Evolutionary conservation across 1,284 basidiomycete species (phyloP), one percentile per base, ranked within the genome.

Genomic region (Microbotryomycetes sp.): DNA sequence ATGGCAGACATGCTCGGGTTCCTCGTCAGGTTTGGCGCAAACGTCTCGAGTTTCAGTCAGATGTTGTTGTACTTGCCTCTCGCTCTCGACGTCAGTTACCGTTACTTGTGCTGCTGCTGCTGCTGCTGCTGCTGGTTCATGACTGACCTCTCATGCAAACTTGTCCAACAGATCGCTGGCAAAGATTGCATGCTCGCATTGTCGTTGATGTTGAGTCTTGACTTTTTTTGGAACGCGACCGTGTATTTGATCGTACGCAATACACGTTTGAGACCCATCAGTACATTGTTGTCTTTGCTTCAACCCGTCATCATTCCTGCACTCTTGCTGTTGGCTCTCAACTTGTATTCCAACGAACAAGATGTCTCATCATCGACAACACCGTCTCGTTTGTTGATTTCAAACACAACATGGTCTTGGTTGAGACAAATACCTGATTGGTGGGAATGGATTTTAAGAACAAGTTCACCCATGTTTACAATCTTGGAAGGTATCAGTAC

Each of bases 21-120:
- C 31, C 51, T 19, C 14, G 16, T 53, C 22, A 14, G 16, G 6
- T 22, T 19, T 42, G 36, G 36, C 36, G 36, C 36, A 9, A 42
- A 42, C 36, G 36, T 42, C 36, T 42, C 28, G 12, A 15, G 25
- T 6, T 60, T 83, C 64, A 71, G 86, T 36, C 87, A 91, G 74
- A 87, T 91, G 66, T 79, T 92, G 59, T 81, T 91, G 29, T 91
- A 86, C 76, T 82, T 92, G 56, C 89, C 89, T 2, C 79, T 92
- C 85, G 46, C 81, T 87, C 69, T 87, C 85, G 62, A 90, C 86
- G 60, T 59, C 30, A 42, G 63, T 54, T 3, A 12, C 19, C 31
- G 15, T 12, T 3, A 23, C 9, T 26, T n/a, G n/a, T n/a, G n/a
- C n/a, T n/a, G n/a, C n/a, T n/a, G n/a, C n/a, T n/a, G 29, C 12